phyloP scores from a whole-genome alignment of 1,139 yeast genomes.

The Taphrina deformans region DNA sequence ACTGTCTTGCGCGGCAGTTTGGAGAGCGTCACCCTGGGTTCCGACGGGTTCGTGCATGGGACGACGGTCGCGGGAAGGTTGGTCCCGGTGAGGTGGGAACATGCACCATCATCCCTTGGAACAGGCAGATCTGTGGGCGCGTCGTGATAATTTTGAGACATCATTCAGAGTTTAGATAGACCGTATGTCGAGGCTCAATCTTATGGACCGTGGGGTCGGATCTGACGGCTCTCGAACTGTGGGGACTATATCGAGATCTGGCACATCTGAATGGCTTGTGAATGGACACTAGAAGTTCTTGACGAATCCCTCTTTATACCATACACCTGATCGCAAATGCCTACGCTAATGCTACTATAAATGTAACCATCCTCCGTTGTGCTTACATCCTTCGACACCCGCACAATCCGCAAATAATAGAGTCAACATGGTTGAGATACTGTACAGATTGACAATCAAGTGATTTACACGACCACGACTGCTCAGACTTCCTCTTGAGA shows the following conservation, averaged over 20 bases:
- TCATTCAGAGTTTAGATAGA: neutral
- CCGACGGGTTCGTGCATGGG: slow-evolving; percentile 1
- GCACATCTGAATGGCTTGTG: too few relatives aligned
- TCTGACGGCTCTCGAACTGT: too few relatives aligned
- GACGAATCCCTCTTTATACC: too few relatives aligned
- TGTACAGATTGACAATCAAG: slow-evolving; percentile 4
- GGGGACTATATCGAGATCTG: too few relatives aligned
- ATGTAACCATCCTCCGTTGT: too few relatives aligned
- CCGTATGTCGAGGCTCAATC: too few relatives aligned
- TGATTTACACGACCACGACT: slow-evolving; percentile 22
- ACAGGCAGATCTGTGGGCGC: neutral
- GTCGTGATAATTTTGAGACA: neutral
- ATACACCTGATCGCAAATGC: too few relatives aligned
- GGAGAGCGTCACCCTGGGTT: neutral
- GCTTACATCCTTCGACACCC: slow-evolving; percentile 1
- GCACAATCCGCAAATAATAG: slow-evolving; percentile 16
- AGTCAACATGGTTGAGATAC: slow-evolving; percentile 15
- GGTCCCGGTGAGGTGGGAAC: neutral
- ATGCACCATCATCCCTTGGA: neutral
- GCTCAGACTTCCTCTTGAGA: neutral
- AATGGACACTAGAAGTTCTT: too few relatives aligned
- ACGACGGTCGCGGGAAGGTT: neutral
- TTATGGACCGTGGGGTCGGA: too few relatives aligned
- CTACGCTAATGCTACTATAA: too few relatives aligned
- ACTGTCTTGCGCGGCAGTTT: neutral